These are phyloP conservation scores for Leccinum pellstonianum DNA, from an alignment of 768 basidiomycete species.

Conservation along the genomic window DNA sequence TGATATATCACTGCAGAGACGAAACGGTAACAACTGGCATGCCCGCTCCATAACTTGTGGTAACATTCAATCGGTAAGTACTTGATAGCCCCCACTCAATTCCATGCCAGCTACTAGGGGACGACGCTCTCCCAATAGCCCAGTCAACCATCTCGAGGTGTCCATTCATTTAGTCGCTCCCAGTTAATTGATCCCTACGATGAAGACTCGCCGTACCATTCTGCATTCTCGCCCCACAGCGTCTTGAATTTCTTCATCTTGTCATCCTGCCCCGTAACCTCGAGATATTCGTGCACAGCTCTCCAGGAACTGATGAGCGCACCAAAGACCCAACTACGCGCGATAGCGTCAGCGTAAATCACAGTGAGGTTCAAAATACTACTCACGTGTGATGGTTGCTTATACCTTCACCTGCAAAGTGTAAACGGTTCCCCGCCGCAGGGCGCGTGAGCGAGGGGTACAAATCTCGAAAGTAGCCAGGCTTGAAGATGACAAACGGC, in stretches of 20 bases:
- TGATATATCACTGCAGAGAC: no score
- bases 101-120: no score
- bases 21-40: no score
- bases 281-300: slow-evolving; percentile 30
- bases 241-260: slow-evolving; percentile 20
- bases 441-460: slow-evolving; percentile 33
- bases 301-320: slow-evolving; percentile 38
- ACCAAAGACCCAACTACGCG: slow-evolving; percentile 37
- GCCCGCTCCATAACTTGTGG: no score
- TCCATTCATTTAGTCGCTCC: no score
- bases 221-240: slow-evolving; percentile 31
- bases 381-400: slow-evolving; percentile 39
- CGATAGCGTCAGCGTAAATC: neutral
- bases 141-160: no score
- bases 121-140: no score
- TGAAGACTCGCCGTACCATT: slow-evolving; percentile 21
- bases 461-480: slow-evolving; percentile 35
- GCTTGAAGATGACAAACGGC: slow-evolving; percentile 39
- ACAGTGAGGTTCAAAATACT: neutral
- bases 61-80: no score
- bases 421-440: slow-evolving; percentile 17
- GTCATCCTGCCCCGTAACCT: slow-evolving; percentile 10
- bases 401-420: slow-evolving; percentile 18
- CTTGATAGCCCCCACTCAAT: no score
- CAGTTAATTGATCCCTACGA: no score